Evolutionary conservation across 2,329 filamentous ascomycete genomes (phyloP), one percentile per base, ranked within the genome.

Genomic region (Scedosporium dehoogii): DNA sequence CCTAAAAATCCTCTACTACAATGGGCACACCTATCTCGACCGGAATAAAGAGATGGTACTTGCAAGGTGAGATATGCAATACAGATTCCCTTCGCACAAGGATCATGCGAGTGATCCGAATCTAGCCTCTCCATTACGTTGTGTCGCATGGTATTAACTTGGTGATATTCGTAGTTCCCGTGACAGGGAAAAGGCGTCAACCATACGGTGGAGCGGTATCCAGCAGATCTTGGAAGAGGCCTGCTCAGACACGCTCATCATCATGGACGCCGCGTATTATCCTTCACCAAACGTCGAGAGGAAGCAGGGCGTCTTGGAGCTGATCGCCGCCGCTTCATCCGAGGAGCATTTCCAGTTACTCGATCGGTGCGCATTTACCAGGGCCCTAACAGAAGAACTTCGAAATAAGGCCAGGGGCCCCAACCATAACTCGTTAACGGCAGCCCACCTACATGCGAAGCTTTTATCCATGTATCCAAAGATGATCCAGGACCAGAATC

Each of bases 231-330:
- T 85, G 6, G 83, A 85, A 68, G 80, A 83, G 64, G 80, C 81
- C 1, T 75, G 74, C 33, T 78, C 82, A 3, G 83, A 85, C 68
- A 81, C 79, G 4, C 73, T 85, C 21, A 76, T 85, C 62, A 73
- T 85, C 41, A 82, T 85, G 80, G 83, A 85, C 69, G 78, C 82
- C 5, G 79, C 80, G 0, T 85, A 83, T 68, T 85, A 81, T 60
- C 81, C 81, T 1, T 81, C 80, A 7, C 78, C 79, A 2, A 79
- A 76, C 64, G 78, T 82, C 68, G 73, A 78, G 33, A 79, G 81
- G 5, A 78, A 80, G 60, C 76, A 76, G 58, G 83, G 83, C 2
- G 79, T 84, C 7, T 70, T 85, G 59, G 83, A 85, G 68, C 69
- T 85, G 14, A 75, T 85, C 56, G 81, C 82, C 4, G 82, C 83